Base-by-base conservation (phyloP, 2,329 filamentous ascomycete genomes). In the Aspergillus fijiensis region DNA sequence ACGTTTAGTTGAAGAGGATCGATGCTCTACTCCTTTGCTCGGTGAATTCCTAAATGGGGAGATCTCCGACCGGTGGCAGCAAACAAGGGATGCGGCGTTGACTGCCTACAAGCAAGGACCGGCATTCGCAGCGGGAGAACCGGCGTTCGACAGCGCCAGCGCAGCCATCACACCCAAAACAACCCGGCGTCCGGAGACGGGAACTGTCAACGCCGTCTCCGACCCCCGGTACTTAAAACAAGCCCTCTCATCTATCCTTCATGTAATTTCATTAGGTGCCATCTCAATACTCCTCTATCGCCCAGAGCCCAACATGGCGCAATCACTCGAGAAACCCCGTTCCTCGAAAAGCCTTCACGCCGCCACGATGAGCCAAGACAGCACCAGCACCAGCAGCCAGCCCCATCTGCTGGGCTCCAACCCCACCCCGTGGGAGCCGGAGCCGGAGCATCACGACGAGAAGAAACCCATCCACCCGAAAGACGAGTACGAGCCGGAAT, bases 401-500 rank as follows among this genome's bases (percentile, higher is more conserved):
- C 39, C 16, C 3, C 12, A 19, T 16, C 39, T 45, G 14, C 39
- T n/a, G 16, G 16, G 12, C 14, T 45, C 16, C 29, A 51, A 16
- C 50, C 16, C 27, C 29, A 21, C 19, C 16, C 11, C 11, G 3
- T 51, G 50, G 25, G 31, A 29, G 10, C 19, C 49, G 5, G 27
- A 51, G 7, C 14, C 11, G 16, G 31, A n/a, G 14, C 16, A 16
- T 3, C 27, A n/a, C n/a, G 29, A 19, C 10, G 51, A 52, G 19
- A 52, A 39, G 39, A 35, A 35, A 12, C 12, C 19, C 9, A 6
- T 19, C 12, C 39, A 16, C 39, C 6, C 11, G 19, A 31, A 52
- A 4, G 21, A 21, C 12, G 19, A n/a, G n/a, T n/a, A 55, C 16
- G 53, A 55, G 27, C 53, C 45, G 0, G 55, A 63, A 14, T 68